Evolutionary conservation across 441 rosid species (phyloP), one percentile per base, ranked within the genome.

Genomic region (California macrophylla): DNA sequence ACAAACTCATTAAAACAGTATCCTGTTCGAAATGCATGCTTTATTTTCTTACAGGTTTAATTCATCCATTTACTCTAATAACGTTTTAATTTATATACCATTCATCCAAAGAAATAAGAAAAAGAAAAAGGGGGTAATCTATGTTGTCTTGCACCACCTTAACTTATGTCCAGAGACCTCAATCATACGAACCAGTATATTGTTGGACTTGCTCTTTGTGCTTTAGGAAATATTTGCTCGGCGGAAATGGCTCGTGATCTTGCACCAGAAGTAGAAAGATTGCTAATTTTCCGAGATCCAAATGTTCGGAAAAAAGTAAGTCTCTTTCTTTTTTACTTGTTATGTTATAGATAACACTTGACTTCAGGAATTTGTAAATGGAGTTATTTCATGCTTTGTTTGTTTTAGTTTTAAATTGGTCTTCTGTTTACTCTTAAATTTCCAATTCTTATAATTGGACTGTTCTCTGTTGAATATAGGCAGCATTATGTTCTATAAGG

Each of bases 191-290:
- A 92, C 81, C 99, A 92, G 86, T 90, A 94, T 73, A 90, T 90
- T 74, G 96, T 94, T 77, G 98, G 98, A 77, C 96, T 94, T 62
- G 97, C 98, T 24, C 92, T 92, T 74, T 94, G 98, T 87, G 98
- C 98, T 78, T 81, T 93, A 79, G 99, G 99, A 75, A 95, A 95
- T 76, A 95, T 92, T 70, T 92, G 97, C 70, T 95, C 99, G 24
- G 99, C 96, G 21, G 99, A 95, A 80, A 95, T 95, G 98, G 97
- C 99, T 23, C 93, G 96, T 77, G 99, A 95, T 87, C 96, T 95
- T 81, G 98, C 98, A 6, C 96, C 98, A 32, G 98, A 95, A 84
- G 99, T 95, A 62, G 99, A 95, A 82, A 85, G 93, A 84, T 79
- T 95, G 76, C 84, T 95, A 77, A 93, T 84, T 77, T 95, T 92